phyloP scores from a whole-genome alignment of 2,329 filamentous ascomycete genomes.

The Arachnomyces sp. region DNA sequence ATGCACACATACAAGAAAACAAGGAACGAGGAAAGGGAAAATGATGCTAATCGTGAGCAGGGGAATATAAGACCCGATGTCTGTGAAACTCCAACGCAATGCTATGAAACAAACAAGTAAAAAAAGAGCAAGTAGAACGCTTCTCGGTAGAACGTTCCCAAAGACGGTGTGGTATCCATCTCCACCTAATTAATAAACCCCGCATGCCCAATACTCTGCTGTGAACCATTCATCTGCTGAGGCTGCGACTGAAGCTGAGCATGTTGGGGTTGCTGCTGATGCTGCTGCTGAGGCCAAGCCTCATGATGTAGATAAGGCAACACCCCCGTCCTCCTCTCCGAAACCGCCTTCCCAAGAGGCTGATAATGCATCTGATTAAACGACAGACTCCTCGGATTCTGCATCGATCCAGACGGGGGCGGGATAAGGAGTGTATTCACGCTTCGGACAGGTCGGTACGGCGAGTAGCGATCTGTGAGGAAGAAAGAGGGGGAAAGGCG shows the following conservation, averaged over 20 bases:
- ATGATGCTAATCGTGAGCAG: too few relatives aligned
- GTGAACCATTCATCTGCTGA: too few relatives aligned
- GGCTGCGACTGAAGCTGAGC: constrained; percentile 12
- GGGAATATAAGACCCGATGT: too few relatives aligned
- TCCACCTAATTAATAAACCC: too few relatives aligned
- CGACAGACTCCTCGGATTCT: constrained; percentile 58
- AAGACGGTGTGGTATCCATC: too few relatives aligned
- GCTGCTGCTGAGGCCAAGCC: constrained; percentile 30
- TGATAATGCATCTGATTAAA: constrained; percentile 77
- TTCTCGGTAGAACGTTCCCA: too few relatives aligned
- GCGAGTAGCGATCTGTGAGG: constrained; percentile 78
- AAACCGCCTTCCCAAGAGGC: constrained; percentile 60
- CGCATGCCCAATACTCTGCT: too few relatives aligned
- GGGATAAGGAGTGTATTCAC: constrained; percentile 89
- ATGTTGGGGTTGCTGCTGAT: constrained; percentile 25
- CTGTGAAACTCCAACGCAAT: too few relatives aligned
- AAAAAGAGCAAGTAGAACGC: too few relatives aligned
- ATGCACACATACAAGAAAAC: too few relatives aligned
- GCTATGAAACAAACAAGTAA: too few relatives aligned
- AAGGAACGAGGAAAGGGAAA: too few relatives aligned
- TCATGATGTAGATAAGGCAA: constrained; percentile 49
- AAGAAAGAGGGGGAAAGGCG: constrained; percentile 82
- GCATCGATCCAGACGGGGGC: constrained; percentile 69
- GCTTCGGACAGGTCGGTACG: constrained; percentile 81
- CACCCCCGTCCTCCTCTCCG: constrained; percentile 58